Evolutionary conservation across 2,329 filamentous ascomycete species (phyloP).

Genomic region (Pseudogymnoascus pannorum): DNA sequence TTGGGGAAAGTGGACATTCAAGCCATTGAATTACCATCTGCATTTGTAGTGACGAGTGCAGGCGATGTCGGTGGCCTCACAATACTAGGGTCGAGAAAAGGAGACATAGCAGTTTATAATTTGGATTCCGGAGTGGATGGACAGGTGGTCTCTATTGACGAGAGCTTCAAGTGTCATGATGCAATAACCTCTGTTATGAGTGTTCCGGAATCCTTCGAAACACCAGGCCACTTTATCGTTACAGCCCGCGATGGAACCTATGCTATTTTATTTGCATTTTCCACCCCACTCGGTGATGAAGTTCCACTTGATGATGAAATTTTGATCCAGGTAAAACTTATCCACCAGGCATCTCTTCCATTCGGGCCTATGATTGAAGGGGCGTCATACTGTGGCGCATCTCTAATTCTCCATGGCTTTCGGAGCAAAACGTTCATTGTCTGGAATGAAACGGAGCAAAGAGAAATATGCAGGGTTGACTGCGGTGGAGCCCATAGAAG

Average conservation of each 20-base stretch:
- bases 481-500: conserved; percentile 80
- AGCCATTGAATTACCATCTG: conserved; percentile 29
- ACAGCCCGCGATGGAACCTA: conserved; percentile 73
- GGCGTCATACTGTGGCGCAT: conserved; percentile 48
- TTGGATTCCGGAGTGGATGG: conserved; percentile 14
- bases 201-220: conserved; percentile 16
- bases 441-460: conserved; percentile 67
- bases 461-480: conserved; percentile 63
- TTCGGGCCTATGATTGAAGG: conserved; percentile 73
- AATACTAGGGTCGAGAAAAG: conserved; percentile 49
- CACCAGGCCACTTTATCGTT: conserved; percentile 50
- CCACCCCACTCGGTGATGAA: background rate
- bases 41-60: conserved; percentile 44
- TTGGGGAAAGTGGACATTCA: conserved; percentile 2
- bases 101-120: conserved; percentile 43
- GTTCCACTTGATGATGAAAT: background rate
- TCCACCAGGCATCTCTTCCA: conserved; percentile 62
- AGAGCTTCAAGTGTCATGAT: conserved; percentile 8
- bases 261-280: conserved; percentile 45
- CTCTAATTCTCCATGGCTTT: conserved; percentile 75
- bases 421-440: conserved; percentile 70
- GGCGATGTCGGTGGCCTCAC: conserved; percentile 34
- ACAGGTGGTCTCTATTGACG: conserved; percentile 9
- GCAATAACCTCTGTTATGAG: conserved; percentile 23
- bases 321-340: conserved; percentile 34